These are phyloP conservation scores for Yamagishiella unicocca DNA, from an alignment of 139 green algal species.

Conservation along the genomic window DNA sequence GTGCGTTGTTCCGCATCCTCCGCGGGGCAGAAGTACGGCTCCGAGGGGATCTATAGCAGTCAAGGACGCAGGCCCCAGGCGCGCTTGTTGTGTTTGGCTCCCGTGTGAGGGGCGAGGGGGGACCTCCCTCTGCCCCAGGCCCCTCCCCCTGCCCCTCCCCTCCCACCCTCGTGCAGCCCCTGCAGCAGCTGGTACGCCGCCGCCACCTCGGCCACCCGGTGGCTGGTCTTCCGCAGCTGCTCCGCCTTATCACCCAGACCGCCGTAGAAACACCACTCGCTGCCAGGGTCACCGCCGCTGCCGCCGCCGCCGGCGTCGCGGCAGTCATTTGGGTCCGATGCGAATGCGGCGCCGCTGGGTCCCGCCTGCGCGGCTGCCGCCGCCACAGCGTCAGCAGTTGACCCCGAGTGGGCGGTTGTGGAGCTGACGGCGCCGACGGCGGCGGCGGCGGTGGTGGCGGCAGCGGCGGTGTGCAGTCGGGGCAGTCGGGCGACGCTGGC, in stretches of 20 bases:
- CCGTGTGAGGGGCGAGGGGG: no score
- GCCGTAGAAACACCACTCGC: constrained; percentile 11
- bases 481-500: constrained; percentile 57
- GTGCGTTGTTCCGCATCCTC: no score
- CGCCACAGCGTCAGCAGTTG: background rate
- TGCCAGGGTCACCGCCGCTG: background rate
- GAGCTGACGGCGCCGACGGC: background rate
- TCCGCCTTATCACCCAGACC: background rate
- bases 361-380: background rate
- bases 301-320: background rate
- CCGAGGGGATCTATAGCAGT: no score
- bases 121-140: no score
- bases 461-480: background rate
- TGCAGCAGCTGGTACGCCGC: constrained; percentile 20
- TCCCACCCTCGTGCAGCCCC: constrained; percentile 18
- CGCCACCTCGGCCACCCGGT: constrained; percentile 36
- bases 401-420: no score
- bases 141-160: background rate
- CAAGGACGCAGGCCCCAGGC: no score
- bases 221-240: constrained; percentile 29
- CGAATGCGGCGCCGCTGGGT: background rate
- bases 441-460: background rate
- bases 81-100: no score
- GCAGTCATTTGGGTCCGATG: background rate
- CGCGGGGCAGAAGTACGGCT: no score